phyloP scores from a whole-genome alignment of 2,329 filamentous ascomycete species.

The Samsoniella hepiali region DNA sequence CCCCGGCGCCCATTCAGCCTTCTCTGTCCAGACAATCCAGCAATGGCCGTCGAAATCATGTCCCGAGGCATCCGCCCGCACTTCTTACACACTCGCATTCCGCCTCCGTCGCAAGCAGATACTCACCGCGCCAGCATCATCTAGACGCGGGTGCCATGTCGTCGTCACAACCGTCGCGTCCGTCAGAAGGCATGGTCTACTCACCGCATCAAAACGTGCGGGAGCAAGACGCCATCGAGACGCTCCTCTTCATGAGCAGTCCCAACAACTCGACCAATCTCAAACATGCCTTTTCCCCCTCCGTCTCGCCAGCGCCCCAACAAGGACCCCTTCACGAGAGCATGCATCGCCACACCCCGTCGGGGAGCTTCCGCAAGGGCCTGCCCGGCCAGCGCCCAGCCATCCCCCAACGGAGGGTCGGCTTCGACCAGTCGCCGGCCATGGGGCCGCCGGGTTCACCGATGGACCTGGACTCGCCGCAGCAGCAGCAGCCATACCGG shows the following conservation, averaged over 20 bases:
- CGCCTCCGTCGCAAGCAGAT: constrained; percentile 39
- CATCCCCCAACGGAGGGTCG: constrained; percentile 42
- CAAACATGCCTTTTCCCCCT: constrained; percentile 51
- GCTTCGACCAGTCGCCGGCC: constrained; percentile 46
- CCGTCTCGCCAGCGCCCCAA: constrained; percentile 35
- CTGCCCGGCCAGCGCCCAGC: constrained; percentile 48
- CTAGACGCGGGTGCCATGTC: constrained; percentile 37
- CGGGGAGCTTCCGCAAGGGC: constrained; percentile 49
- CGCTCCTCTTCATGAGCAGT: constrained; percentile 77
- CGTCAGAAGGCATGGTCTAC: constrained; percentile 55
- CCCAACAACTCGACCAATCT: constrained; percentile 67
- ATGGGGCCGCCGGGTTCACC: constrained; percentile 36
- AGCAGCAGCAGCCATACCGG: constrained; percentile 25
- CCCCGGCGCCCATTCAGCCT: constrained; percentile 54
- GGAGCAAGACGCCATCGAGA: constrained; percentile 79
- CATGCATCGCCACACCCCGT: constrained; percentile 38
- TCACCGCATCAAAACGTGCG: constrained; percentile 64
- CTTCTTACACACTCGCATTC: constrained; percentile 49
- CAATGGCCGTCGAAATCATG: constrained; percentile 50
- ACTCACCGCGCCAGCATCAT: constrained; percentile 37
- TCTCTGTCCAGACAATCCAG: constrained; percentile 41
- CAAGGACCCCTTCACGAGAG: constrained; percentile 20
- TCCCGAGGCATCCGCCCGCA: constrained; percentile 46
- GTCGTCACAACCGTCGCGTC: constrained; percentile 35
- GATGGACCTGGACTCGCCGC: constrained; percentile 45